Evolutionary conservation across 2,329 filamentous ascomycete genomes (phyloP).

Genomic region (Furcasterigmium furcatum): DNA sequence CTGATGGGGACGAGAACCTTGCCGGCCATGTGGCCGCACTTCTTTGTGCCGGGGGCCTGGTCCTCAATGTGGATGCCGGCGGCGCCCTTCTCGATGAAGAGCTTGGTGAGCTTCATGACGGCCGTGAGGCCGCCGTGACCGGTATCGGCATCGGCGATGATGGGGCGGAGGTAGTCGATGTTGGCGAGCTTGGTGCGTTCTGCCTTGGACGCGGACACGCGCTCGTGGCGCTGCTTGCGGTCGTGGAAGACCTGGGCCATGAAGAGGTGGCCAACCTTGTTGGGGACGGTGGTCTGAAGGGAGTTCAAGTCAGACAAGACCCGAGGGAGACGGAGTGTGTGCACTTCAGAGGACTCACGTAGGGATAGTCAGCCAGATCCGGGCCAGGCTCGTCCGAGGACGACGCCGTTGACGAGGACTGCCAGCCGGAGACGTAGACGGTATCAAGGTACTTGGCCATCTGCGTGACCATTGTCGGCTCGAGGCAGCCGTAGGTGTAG

Average conservation of each 20-base stretch:
- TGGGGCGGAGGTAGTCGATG: conserved; percentile 90
- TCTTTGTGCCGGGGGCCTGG: conserved; percentile 97
- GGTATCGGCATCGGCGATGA: conserved; percentile 95
- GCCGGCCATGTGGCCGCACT: conserved; percentile 99
- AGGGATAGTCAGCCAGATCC: conserved; percentile 96
- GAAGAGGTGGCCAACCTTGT: conserved; percentile 97
- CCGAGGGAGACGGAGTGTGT: neutral
- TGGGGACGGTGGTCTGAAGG: conserved; percentile 90
- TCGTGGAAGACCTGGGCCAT: conserved; percentile 99
- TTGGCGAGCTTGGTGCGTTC: conserved; percentile 73
- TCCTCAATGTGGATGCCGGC: conserved; percentile 99
- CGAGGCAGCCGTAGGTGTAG: conserved; percentile 95
- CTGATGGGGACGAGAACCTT: conserved; percentile 95
- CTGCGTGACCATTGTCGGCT: conserved; percentile 97
- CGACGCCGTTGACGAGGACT: conserved; percentile 94
- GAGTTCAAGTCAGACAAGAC: conserved; percentile 4
- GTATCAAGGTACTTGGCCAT: conserved; percentile 99
- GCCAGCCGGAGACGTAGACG: conserved; percentile 98
- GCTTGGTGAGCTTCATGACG: conserved; percentile 98
- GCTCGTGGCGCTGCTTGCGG: conserved; percentile 96
- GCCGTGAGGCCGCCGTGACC: conserved; percentile 97
- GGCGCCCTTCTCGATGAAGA: conserved; percentile 94
- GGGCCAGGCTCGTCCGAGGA: conserved; percentile 93
- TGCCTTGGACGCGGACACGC: conserved; percentile 70
- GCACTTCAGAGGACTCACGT: conserved; percentile 48